These are phyloP conservation scores for Macrolepiota dolichaula DNA, from an alignment of 768 basidiomycete genomes.

Conservation along the genomic window DNA sequence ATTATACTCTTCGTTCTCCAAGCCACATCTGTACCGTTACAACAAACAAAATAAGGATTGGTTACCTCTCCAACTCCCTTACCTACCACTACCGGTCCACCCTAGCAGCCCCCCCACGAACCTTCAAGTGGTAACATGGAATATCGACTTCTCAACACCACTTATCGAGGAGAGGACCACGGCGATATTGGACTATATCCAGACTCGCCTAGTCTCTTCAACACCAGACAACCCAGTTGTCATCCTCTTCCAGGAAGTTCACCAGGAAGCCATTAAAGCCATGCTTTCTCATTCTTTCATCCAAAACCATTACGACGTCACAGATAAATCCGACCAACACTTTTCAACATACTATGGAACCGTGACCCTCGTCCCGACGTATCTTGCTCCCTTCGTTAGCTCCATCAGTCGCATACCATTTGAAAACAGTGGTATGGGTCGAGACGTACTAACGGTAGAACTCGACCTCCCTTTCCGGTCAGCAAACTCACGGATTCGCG, in stretches of 20 bases:
- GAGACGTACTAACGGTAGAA: constrained; percentile 7
- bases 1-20: neutral
- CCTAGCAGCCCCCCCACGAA: neutral
- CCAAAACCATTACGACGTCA: constrained; percentile 3
- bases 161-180: constrained; percentile 1
- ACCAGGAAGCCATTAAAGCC: neutral
- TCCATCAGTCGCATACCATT: constrained; percentile 1
- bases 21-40: neutral
- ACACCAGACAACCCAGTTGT: neutral
- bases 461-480: constrained; percentile 2
- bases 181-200: constrained; percentile 3
- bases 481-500: neutral
- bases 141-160: constrained; percentile 6
- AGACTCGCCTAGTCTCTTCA: neutral
- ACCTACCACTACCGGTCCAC: neutral
- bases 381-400: neutral
- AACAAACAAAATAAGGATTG: neutral
- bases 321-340: neutral
- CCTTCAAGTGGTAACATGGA: constrained; percentile 7
- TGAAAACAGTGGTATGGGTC: constrained; percentile 5
- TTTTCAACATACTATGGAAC: constrained; percentile 5
- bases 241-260: constrained; percentile 10
- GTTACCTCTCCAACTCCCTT: neutral
- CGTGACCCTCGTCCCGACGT: neutral
- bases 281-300: constrained; percentile 8